These are phyloP conservation scores for Veloboletus limbatus DNA, from an alignment of 1,284 basidiomycete species.

Conservation along the genomic window DNA sequence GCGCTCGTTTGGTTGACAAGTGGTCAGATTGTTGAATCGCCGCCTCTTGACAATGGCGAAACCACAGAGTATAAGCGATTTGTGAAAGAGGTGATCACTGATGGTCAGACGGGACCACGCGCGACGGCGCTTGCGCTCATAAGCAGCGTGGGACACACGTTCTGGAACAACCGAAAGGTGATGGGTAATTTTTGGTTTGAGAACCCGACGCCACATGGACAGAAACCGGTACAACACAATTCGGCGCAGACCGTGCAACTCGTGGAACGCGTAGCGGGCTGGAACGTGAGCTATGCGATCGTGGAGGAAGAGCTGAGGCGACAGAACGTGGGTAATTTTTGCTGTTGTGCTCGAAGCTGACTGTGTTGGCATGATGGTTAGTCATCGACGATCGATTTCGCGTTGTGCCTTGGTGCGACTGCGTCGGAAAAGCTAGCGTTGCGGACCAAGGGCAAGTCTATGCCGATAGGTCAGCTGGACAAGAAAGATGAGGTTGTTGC, in stretches of 20 bases:
- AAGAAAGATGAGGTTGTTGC: slow-evolving; percentile 99
- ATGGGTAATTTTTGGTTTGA: slow-evolving; percentile 79
- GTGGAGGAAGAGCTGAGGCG: slow-evolving; percentile 94
- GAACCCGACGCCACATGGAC: slow-evolving; percentile 45
- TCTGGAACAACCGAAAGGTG: slow-evolving; percentile 78
- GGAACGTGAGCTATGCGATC: slow-evolving; percentile 85
- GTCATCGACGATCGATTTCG: slow-evolving; percentile 97
- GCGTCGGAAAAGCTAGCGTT: slow-evolving; percentile 72
- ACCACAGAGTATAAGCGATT: slow-evolving; percentile 93
- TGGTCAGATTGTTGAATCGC: slow-evolving; percentile 81
- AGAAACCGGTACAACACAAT: slow-evolving; percentile 68
- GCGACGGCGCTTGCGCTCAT: slow-evolving; percentile 88
- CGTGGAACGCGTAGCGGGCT: slow-evolving; percentile 85
- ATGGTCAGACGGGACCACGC: slow-evolving; percentile 86
- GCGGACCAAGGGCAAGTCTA: slow-evolving; percentile 65
- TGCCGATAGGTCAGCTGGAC: slow-evolving; percentile 60
- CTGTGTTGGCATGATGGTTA: no score
- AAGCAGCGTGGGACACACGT: slow-evolving; percentile 71
- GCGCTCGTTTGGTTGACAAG: slow-evolving; percentile 89
- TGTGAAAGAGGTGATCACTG: slow-evolving; percentile 93
- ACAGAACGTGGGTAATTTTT: slow-evolving; percentile 77
- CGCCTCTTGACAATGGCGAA: slow-evolving; percentile 93
- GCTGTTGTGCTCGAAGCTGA: slow-evolving; percentile 10
- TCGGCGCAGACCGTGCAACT: slow-evolving; percentile 80
- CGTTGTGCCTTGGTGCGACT: slow-evolving; percentile 91